Evolutionary conservation across 2,329 filamentous ascomycete genomes (phyloP).

Genomic region (Curvularia sp.): DNA sequence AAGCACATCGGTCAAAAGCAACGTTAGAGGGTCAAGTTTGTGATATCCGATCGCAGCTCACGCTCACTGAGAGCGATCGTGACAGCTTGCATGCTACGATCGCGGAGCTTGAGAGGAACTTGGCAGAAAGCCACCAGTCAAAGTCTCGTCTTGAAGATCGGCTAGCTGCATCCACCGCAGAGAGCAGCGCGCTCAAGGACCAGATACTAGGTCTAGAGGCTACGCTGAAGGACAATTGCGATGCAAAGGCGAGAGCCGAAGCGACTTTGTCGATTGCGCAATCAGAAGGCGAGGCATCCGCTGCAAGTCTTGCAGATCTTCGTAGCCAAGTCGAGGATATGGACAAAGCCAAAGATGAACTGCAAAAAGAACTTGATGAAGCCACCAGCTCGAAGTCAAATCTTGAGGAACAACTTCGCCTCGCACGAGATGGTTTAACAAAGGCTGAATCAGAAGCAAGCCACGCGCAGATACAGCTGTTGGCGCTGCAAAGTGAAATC

Average conservation of each 20-base stretch:
- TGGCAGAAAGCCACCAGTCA: conserved; percentile 9
- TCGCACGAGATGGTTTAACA: conserved; percentile 18
- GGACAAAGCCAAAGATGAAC: conserved; percentile 14
- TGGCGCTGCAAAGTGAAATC: conserved; percentile 27
- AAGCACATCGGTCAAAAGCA: conserved; percentile 14
- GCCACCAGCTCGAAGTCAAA: conserved; percentile 6
- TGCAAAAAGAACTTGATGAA: conserved; percentile 17
- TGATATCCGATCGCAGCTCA: conserved; percentile 11
- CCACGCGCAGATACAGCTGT: conserved; percentile 22
- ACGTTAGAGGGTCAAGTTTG: conserved; percentile 22
- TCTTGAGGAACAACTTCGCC: conserved; percentile 19
- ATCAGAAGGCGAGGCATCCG: conserved; percentile 19
- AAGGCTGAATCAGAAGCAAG: conserved; percentile 20
- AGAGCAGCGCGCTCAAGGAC: conserved; percentile 20
- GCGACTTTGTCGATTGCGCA: conserved; percentile 15
- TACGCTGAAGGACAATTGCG: conserved; percentile 9
- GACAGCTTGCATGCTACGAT: conserved; percentile 15
- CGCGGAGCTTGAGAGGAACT: conserved; percentile 16
- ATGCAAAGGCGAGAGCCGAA: conserved; percentile 19
- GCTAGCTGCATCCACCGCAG: conserved; percentile 19
- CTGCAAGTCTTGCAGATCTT: conserved; percentile 18
- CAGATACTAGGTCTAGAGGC: conserved; percentile 25
- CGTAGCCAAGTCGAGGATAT: conserved; percentile 14
- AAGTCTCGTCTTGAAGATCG: conserved; percentile 16
- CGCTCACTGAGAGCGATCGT: conserved; percentile 12